phyloP scores from a whole-genome alignment of 2,329 filamentous ascomycete genomes.

The Hymenoscyphus albidus region DNA sequence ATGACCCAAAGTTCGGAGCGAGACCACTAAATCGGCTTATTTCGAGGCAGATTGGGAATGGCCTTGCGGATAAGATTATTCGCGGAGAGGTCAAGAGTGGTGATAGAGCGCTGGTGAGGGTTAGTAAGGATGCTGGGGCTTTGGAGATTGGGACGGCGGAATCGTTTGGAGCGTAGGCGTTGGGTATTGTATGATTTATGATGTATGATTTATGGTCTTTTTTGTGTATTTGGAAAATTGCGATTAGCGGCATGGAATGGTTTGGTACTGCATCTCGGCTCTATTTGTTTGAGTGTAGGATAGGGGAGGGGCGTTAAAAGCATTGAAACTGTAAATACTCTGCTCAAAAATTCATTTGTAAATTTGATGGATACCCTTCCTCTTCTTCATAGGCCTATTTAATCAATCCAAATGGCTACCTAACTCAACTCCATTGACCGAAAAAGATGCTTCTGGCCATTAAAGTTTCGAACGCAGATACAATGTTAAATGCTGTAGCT shows the following conservation, averaged over 20 bases:
- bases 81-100: constrained; percentile 74
- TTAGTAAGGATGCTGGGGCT: constrained; percentile 59
- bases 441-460: too few species aligned
- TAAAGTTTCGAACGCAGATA: too few species aligned
- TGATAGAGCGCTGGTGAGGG: constrained; percentile 65
- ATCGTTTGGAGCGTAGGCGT: background rate
- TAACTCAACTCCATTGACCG: too few species aligned
- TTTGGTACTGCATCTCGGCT: background rate
- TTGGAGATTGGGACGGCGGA: constrained; percentile 45
- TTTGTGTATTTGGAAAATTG: background rate
- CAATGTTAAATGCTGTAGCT: too few species aligned
- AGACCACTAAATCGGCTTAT: constrained; percentile 89
- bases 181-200: too few species aligned
- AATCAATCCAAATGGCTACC: too few species aligned
- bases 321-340: background rate
- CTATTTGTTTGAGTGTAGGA: background rate
- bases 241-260: background rate
- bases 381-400: too few species aligned
- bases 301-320: background rate
- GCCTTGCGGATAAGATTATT: constrained; percentile 88
- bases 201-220: background rate
- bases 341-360: background rate
- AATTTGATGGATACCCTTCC: too few species aligned
- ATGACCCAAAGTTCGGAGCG: constrained; percentile 88
- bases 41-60: constrained; percentile 82